Evolutionary conservation across 2,329 filamentous ascomycete species (phyloP).

Genomic region (Penicillium sp.): DNA sequence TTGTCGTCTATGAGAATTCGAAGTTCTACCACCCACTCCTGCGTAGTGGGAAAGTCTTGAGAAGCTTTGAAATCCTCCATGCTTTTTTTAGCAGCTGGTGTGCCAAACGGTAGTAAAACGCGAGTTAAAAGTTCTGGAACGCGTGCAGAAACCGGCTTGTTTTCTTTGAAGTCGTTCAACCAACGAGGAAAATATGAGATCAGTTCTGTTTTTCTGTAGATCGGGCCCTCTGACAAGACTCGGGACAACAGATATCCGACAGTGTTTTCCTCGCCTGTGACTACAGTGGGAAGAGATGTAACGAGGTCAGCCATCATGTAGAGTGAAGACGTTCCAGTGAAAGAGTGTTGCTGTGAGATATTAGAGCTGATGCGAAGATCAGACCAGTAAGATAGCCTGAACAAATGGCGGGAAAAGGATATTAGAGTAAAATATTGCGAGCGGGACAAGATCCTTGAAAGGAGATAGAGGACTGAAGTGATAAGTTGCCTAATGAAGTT

Average conservation of each 20-base stretch:
- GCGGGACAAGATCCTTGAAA: neutral
- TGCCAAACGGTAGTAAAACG: neutral
- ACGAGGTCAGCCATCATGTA: neutral
- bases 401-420: neutral
- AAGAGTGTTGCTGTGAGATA: neutral
- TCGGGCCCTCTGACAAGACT: neutral
- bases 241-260: neutral
- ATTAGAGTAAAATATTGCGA: neutral
- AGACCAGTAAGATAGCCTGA: neutral
- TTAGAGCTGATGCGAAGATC: neutral
- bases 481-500: neutral
- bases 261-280: neutral
- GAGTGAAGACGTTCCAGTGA: neutral
- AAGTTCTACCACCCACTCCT: neutral
- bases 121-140: neutral
- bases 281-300: neutral
- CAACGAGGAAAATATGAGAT: neutral
- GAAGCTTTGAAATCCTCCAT: neutral
- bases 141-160: neutral
- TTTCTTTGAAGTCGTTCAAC: neutral
- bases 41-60: neutral
- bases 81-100: neutral
- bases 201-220: neutral
- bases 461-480: too few species aligned
- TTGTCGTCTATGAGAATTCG: neutral